Evolutionary conservation across 345 rosid genomes (phyloP).

Genomic region (Camelina hispida): DNA sequence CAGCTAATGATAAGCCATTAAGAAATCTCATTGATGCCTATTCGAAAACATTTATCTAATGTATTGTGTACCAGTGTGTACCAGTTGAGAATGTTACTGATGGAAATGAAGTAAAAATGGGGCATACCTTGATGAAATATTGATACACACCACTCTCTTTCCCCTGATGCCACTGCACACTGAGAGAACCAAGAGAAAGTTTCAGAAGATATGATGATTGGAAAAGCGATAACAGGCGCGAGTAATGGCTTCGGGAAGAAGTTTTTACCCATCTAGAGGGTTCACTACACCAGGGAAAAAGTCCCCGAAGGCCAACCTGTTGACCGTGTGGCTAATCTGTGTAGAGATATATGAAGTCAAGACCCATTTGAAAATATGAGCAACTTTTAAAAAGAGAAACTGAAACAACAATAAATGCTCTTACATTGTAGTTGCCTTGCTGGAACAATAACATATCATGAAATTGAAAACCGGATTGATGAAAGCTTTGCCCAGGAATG

Average conservation of each 20-base stretch:
- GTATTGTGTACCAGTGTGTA: neutral
- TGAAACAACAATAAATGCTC: slow-evolving; percentile 33
- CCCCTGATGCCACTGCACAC: slow-evolving; percentile 80
- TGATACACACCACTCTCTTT: slow-evolving; percentile 84
- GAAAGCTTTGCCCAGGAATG: slow-evolving; percentile 82
- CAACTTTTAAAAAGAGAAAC: neutral
- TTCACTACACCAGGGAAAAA: slow-evolving; percentile 85
- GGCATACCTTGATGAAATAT: slow-evolving; percentile 81
- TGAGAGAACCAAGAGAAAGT: slow-evolving; percentile 37
- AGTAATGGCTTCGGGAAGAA: slow-evolving; percentile 20
- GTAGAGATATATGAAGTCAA: slow-evolving; percentile 12
- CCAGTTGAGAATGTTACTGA: neutral
- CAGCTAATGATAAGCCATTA: neutral
- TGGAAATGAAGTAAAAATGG: neutral
- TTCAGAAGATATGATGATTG: slow-evolving; percentile 22
- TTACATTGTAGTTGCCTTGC: slow-evolving; percentile 78
- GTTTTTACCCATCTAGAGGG: slow-evolving; percentile 80
- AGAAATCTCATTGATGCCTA: slow-evolving; percentile 13
- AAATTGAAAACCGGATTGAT: slow-evolving; percentile 67
- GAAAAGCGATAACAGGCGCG: neutral
- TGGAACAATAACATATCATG: slow-evolving; percentile 72
- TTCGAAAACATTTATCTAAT: neutral
- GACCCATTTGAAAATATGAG: slow-evolving; percentile 5
- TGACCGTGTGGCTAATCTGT: slow-evolving; percentile 84
- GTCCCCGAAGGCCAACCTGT: slow-evolving; percentile 76